Conservation (phyloP, 805 yeast species). For the Phaffomyces thermotolerans region DNA sequence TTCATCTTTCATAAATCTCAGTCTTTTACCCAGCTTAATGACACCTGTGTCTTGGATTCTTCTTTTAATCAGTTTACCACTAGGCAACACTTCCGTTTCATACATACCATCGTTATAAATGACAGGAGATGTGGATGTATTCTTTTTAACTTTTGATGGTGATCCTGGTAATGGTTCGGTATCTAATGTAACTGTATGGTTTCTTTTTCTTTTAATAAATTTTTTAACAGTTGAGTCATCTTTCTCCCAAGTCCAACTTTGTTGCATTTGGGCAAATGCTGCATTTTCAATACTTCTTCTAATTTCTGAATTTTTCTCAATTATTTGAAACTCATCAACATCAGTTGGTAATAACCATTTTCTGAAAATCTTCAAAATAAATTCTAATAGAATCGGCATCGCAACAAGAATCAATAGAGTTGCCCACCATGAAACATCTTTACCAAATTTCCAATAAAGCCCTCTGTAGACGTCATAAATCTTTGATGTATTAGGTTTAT, state of each 20-base stretch:
- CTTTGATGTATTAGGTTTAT: conserved; percentile 41
- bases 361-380: conserved; percentile 51
- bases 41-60: conserved; percentile 23
- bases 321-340: conserved; percentile 67
- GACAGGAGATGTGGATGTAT: conserved; percentile 14
- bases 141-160: conserved; percentile 28
- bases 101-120: conserved; percentile 25
- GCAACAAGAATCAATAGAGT: conserved; percentile 48
- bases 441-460: conserved; percentile 64
- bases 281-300: conserved; percentile 65
- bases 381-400: conserved; percentile 61
- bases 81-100: conserved; percentile 58
- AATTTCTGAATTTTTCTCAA: conserved; percentile 64
- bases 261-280: conserved; percentile 65
- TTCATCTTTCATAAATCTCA: conserved; percentile 26
- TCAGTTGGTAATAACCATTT: conserved; percentile 58
- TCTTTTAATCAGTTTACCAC: conserved; percentile 57
- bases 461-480: conserved; percentile 72
- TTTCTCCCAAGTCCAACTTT: conserved; percentile 66
- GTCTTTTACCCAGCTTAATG: conserved; percentile 30
- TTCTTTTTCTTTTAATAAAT: conserved; percentile 18
- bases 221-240: conserved; percentile 32
- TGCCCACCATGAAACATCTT: conserved; percentile 85
- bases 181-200: conserved; percentile 21
- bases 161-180: conserved; percentile 41